Percentiles rank a stretch among this genome's conserved stretches.
Conservation (phyloP, 2,329 filamentous ascomycete genomes). For the Venturia carpophila region DNA sequence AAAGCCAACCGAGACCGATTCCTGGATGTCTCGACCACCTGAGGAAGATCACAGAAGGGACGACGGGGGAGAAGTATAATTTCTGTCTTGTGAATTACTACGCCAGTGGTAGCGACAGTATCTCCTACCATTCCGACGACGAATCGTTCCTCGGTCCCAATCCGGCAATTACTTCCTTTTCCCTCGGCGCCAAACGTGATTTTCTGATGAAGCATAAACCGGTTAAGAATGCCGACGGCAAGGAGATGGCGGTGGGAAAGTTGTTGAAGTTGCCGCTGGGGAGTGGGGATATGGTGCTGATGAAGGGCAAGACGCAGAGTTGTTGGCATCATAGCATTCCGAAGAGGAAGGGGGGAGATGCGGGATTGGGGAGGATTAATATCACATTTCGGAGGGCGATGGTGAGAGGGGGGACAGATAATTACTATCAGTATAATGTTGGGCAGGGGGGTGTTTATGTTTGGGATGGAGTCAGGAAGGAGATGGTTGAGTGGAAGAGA, state of each 20-base stretch:
- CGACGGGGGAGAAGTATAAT: slow-evolving; percentile 62
- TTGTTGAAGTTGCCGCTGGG: slow-evolving; percentile 48
- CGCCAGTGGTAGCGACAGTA: slow-evolving; percentile 66
- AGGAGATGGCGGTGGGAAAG: slow-evolving; percentile 27
- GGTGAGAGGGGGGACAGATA: slow-evolving; percentile 65
- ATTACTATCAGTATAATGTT: slow-evolving; percentile 80
- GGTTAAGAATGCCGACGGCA: slow-evolving; percentile 30
- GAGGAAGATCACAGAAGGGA: slow-evolving; percentile 54
- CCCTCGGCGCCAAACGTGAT: slow-evolving; percentile 62
- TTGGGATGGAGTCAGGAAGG: slow-evolving; percentile 53
- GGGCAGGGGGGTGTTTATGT: slow-evolving; percentile 59
- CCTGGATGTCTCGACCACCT: slow-evolving; percentile 61
- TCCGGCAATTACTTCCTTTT: slow-evolving; percentile 68
- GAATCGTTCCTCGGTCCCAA: slow-evolving; percentile 64
- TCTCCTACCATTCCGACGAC: slow-evolving; percentile 73
- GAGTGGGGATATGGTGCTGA: slow-evolving; percentile 71
- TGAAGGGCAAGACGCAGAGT: slow-evolving; percentile 66
- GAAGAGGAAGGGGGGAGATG: slow-evolving; percentile 58
- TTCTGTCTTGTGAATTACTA: slow-evolving; percentile 82
- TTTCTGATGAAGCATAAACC: slow-evolving; percentile 77
- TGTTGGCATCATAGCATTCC: slow-evolving; percentile 74
- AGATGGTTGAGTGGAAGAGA: slow-evolving; percentile 39
- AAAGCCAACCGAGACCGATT: slow-evolving; percentile 59
- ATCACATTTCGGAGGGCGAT: slow-evolving; percentile 70
- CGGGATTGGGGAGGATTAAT: slow-evolving; percentile 57